Conservation (phyloP, 2,329 filamentous ascomycete genomes). For the Pestalotiopsis sp. region DNA sequence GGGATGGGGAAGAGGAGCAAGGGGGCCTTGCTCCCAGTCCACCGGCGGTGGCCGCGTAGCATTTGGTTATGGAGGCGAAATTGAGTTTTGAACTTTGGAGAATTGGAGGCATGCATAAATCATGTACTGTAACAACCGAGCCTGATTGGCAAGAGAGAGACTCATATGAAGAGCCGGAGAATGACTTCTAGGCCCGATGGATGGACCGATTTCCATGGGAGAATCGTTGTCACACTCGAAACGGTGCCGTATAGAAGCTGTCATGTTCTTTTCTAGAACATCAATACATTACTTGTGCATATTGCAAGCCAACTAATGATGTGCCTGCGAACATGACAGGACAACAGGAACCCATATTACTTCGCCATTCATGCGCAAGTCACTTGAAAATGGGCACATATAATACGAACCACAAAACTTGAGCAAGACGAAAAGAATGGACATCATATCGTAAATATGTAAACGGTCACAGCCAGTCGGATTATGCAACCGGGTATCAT, state of each 20-base stretch:
- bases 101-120: background rate
- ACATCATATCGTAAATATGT: too few relatives aligned
- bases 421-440: too few relatives aligned
- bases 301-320: too few relatives aligned
- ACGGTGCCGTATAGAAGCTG: background rate
- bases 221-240: background rate
- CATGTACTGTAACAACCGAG: too few relatives aligned
- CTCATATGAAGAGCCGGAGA: background rate
- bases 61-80: background rate
- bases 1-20: conserved; percentile 10
- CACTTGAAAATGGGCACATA: too few relatives aligned
- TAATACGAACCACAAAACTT: too few relatives aligned
- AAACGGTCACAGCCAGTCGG: too few relatives aligned
- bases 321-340: too few relatives aligned
- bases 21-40: background rate
- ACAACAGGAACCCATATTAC: too few relatives aligned
- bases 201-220: background rate
- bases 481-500: too few relatives aligned
- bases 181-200: background rate
- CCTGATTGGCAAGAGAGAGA: background rate
- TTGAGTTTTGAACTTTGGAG: background rate
- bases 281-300: too few relatives aligned
- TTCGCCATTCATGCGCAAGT: too few relatives aligned
- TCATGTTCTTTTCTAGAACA: background rate
- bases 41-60: background rate